Evolutionary conservation across 1,139 yeast species (phyloP), one percentile per base, ranked within the genome.

Genomic region (Sugiyamaella pinicola): DNA sequence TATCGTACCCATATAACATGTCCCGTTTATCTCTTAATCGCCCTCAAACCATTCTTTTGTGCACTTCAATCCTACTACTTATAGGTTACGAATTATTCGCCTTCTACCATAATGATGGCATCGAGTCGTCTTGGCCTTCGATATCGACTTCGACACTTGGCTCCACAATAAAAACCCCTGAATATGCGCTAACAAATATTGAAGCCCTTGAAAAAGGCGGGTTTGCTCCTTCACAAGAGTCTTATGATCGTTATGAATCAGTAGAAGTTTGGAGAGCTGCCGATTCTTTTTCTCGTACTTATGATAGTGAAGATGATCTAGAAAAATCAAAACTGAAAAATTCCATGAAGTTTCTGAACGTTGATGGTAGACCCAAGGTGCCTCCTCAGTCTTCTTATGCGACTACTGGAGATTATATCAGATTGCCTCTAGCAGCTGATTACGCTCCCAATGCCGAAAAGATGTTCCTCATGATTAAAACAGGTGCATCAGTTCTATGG

Each of bases 401-500:
- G 6, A 38, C 53, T 0, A 38, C 44, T 15, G 60, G 57, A 12
- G 59, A 56, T 34, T 60, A 61, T 39, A 47, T 62, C 29, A 57
- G 55, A 34, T 61, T 59, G 52, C 54, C 63, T 17, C 31, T 62
- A 5, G 52, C 58, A 1, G 60, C 61, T 4, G 63, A 62, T 47
- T 58, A 57, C 43, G 56, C 61, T 12, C 47, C 42, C 0, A 54
- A 55, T 9, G 35, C 62, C 1, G 62, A 64, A 6, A 57, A 61
- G 4, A 51, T 64, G 7, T 69, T 68, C 49, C 51, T 66, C 22
- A 67, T 70, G 71, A 60, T 71, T 47, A 71, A 71, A 49, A 69
- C 74, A 1, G 73, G 74, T 9, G 66, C 69, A 6, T 62, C 70
- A 9, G 70, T 67, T 2, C 53, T 66, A 55, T 69, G 72, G 72